Evolutionary conservation across 192 early-diverging fungal genomes (phyloP).

Genomic region (Ambispora gerdemannii): DNA sequence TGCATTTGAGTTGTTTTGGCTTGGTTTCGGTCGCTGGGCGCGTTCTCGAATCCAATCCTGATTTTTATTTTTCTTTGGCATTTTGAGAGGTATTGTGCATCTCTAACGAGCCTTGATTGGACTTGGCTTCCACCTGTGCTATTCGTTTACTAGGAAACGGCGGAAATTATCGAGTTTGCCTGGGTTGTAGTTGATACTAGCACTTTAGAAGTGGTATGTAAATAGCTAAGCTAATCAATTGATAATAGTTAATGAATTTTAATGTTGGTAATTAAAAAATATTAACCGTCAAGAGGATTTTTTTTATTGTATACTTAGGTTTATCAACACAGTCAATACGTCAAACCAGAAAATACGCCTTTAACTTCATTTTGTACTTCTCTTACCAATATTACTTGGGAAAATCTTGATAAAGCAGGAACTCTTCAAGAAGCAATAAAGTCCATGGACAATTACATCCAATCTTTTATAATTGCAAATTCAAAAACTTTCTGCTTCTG

Average conservation of each 20-base stretch:
- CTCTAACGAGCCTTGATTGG: slow-evolving; percentile 24
- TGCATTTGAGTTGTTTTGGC: background rate
- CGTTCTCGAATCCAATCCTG: slow-evolving; percentile 29
- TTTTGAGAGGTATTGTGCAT: slow-evolving; percentile 15
- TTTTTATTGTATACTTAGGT: slow-evolving; percentile 19
- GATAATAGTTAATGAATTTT: too few relatives aligned
- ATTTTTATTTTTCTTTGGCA: slow-evolving; percentile 22
- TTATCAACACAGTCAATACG: slow-evolving; percentile 47
- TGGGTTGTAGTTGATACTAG: slow-evolving; percentile 49
- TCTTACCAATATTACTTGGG: slow-evolving; percentile 59
- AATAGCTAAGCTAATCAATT: too few relatives aligned
- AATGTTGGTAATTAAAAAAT: too few relatives aligned
- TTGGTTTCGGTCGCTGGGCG: slow-evolving; percentile 26
- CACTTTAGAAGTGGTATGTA: slow-evolving; percentile 39
- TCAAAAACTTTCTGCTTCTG: slow-evolving; percentile 63
- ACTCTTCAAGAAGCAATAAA: slow-evolving; percentile 54
- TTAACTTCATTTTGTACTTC: slow-evolving; percentile 58
- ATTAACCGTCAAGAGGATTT: too few relatives aligned
- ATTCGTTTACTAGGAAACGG: slow-evolving; percentile 47
- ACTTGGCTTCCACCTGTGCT: slow-evolving; percentile 26
- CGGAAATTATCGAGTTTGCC: slow-evolving; percentile 58
- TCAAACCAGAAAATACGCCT: slow-evolving; percentile 49
- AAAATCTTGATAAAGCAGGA: slow-evolving; percentile 49
- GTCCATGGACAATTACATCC: slow-evolving; percentile 51
- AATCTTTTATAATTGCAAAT: slow-evolving; percentile 47